Evolutionary conservation across 2,329 filamentous ascomycete genomes (phyloP).

Genomic region (Xylariaceae sp.): DNA sequence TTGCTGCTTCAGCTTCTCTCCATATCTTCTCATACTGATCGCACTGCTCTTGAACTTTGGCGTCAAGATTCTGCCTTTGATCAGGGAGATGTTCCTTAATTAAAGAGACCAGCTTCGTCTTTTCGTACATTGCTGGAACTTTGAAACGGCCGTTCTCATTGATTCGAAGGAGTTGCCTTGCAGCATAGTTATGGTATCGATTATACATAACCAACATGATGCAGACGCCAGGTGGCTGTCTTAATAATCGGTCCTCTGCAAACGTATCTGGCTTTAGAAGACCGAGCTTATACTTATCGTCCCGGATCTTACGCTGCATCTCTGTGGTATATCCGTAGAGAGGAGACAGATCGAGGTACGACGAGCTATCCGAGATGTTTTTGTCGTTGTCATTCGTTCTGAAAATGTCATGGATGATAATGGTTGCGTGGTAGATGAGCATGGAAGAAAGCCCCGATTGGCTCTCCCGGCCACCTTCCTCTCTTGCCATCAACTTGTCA

Average conservation of each 20-base stretch:
- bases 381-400: neutral
- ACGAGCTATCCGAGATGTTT: neutral
- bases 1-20: too few species aligned
- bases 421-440: neutral
- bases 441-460: neutral
- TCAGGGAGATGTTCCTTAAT: neutral
- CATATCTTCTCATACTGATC: too few species aligned
- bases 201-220: slow-evolving; percentile 2
- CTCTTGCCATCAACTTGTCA: neutral
- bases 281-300: neutral
- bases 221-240: neutral
- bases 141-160: neutral
- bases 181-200: neutral
- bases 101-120: neutral
- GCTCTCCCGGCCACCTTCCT: neutral
- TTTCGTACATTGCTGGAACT: neutral
- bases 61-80: too few species aligned
- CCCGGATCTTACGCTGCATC: neutral
- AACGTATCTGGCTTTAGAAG: neutral
- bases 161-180: neutral
- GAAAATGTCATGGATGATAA: slow-evolving; percentile 3
- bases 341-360: neutral
- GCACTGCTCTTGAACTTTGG: too few species aligned
- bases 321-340: neutral
- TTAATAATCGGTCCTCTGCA: neutral